Evolutionary conservation across 1,284 basidiomycete genomes (phyloP).

Genomic region (Boletus nobilissimus): DNA sequence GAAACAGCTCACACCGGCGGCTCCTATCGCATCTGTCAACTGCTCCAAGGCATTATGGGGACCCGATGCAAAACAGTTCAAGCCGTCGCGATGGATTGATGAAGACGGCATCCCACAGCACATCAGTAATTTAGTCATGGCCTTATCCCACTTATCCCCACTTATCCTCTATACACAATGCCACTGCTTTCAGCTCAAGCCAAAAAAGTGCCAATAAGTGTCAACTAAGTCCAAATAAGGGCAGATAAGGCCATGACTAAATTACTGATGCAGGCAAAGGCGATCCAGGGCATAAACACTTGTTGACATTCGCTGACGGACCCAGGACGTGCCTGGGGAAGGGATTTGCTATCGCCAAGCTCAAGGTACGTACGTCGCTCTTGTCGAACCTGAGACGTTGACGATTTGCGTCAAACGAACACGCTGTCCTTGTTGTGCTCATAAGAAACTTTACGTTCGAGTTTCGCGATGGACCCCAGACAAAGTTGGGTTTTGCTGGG

Average conservation of each 20-base stretch:
- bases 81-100: constrained; percentile 26
- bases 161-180: no score
- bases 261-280: constrained; percentile 43
- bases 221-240: no score
- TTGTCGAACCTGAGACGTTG: background rate
- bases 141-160: no score
- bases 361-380: constrained; percentile 31
- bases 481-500: constrained; percentile 49
- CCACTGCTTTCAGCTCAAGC: no score
- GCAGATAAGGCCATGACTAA: no score
- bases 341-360: constrained; percentile 54
- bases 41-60: constrained; percentile 61
- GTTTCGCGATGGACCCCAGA: constrained; percentile 52
- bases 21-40: constrained; percentile 59
- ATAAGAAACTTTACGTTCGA: constrained; percentile 58
- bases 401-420: background rate
- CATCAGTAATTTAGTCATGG: no score
- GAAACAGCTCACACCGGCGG: no score
- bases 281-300: constrained; percentile 54
- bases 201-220: no score
- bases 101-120: constrained; percentile 27
- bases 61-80: constrained; percentile 48
- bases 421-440: constrained; percentile 55
- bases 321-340: constrained; percentile 59
- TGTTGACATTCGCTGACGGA: constrained; percentile 62